Percentiles rank a stretch among this genome's conserved stretches.
Evolutionary conservation across 495 filamentous ascomycete species (phyloP).

Genomic region (Annulohypoxylon bovei): DNA sequence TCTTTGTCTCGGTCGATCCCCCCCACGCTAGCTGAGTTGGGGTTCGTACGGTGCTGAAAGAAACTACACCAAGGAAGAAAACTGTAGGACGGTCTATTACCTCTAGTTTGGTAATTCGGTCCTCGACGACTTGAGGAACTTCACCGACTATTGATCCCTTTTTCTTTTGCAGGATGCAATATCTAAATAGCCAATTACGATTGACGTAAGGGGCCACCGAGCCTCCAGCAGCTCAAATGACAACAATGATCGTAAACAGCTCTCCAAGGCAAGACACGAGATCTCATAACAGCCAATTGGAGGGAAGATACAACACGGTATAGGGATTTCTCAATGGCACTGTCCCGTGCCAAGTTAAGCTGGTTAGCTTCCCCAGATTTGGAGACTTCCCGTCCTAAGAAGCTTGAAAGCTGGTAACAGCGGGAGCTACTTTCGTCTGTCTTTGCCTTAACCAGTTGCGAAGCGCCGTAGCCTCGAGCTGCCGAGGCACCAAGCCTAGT

Average conservation of each 20-base stretch:
- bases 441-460: constrained; percentile 4
- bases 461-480: constrained; percentile 25
- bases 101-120: constrained; percentile 10
- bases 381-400: constrained; percentile 26
- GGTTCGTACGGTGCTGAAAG: constrained; percentile 23
- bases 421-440: constrained; percentile 34
- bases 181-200: constrained; percentile 21
- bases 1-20: constrained; percentile 34
- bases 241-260: constrained; percentile 29
- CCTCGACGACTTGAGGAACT: neutral
- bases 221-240: constrained; percentile 32
- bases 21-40: constrained; percentile 37
- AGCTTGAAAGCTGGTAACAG: constrained; percentile 23
- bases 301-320: constrained; percentile 20
- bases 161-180: constrained; percentile 26
- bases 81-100: constrained; percentile 16
- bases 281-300: constrained; percentile 32
- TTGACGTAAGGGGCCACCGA: constrained; percentile 29
- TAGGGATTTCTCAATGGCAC: constrained; percentile 2
- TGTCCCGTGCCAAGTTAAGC: constrained; percentile 26
- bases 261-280: constrained; percentile 34
- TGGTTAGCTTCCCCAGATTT: constrained; percentile 33
- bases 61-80: constrained; percentile 1
- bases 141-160: constrained; percentile 36
- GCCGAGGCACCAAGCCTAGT: constrained; percentile 25